Conservation (phyloP, 2,329 filamentous ascomycete species). For the Talaromyces marneffei region DNA sequence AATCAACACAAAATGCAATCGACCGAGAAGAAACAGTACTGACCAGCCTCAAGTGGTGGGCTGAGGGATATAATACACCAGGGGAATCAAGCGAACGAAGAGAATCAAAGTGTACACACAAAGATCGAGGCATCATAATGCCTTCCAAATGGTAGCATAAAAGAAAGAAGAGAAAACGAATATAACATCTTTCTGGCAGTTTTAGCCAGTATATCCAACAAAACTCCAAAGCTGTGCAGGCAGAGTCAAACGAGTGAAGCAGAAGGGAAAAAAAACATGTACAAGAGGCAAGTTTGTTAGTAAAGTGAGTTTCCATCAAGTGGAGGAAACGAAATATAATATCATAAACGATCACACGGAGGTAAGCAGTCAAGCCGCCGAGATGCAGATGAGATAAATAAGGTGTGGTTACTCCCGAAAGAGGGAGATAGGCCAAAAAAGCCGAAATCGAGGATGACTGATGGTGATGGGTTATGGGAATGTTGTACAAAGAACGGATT, state of each 20-base stretch:
- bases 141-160: conserved; percentile 4
- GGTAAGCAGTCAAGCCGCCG: not conserved
- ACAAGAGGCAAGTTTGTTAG: not conserved
- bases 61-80: conserved; percentile 9
- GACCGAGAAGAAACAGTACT: conserved; percentile 9
- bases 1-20: conserved; percentile 8
- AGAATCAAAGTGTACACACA: conserved; percentile 6
- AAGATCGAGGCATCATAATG: not conserved
- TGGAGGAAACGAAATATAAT: not conserved
- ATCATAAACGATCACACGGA: not conserved
- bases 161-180: conserved; percentile 1
- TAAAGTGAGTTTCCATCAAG: not conserved
- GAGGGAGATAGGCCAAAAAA: not conserved
- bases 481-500: conserved; percentile 16
- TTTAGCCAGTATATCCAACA: conserved; percentile 7
- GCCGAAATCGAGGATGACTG: not conserved
- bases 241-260: conserved; percentile 8
- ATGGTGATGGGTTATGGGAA: conserved; percentile 5
- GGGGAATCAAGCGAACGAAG: conserved; percentile 13
- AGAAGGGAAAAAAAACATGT: conserved; percentile 2
- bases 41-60: not conserved
- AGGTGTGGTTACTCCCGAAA: not conserved
- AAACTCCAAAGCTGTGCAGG: conserved; percentile 12
- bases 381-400: not conserved
- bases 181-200: conserved; percentile 7